A percentile compares a stretch with the other conserved stretches of the same genome.
phyloP scores from a whole-genome alignment of 1,139 yeast species.

The Kodamaea fungicola region DNA sequence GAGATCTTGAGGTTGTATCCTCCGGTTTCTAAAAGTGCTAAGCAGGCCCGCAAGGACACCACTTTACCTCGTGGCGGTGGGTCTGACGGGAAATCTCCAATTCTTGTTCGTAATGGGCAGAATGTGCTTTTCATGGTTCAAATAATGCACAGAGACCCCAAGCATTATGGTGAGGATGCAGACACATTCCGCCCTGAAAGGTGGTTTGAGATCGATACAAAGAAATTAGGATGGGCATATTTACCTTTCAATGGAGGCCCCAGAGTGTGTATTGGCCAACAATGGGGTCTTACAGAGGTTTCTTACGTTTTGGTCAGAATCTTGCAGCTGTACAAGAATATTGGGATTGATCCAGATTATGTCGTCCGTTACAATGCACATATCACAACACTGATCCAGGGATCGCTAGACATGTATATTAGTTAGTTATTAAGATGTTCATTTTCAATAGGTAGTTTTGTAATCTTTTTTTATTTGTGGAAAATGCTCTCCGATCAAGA shows the following conservation, averaged over 20 bases:
- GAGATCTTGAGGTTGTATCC: constrained; percentile 54
- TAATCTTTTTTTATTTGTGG: no score
- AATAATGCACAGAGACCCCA: constrained; percentile 42
- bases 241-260: constrained; percentile 62
- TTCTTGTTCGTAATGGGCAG: constrained; percentile 44
- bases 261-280: constrained; percentile 59
- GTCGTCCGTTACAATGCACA: no score
- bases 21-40: constrained; percentile 49
- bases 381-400: constrained; percentile 18
- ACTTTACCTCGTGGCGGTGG: constrained; percentile 54
- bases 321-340: constrained; percentile 10
- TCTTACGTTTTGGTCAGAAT: constrained; percentile 44
- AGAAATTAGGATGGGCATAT: constrained; percentile 47
- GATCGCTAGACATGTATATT: constrained; percentile 3
- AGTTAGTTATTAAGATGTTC: background rate
- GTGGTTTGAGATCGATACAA: constrained; percentile 31
- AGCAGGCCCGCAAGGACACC: constrained; percentile 43
- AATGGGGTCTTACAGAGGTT: constrained; percentile 56
- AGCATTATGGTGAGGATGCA: constrained; percentile 48
- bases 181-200: constrained; percentile 47
- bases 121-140: constrained; percentile 43
- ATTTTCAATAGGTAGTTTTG: no score
- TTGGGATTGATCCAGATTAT: constrained; percentile 1
- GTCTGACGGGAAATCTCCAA: constrained; percentile 35
- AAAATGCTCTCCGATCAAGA: constrained; percentile 11